phyloP scores from a whole-genome alignment of 306 rosid genomes.

The Gastrolobium bilobum region DNA sequence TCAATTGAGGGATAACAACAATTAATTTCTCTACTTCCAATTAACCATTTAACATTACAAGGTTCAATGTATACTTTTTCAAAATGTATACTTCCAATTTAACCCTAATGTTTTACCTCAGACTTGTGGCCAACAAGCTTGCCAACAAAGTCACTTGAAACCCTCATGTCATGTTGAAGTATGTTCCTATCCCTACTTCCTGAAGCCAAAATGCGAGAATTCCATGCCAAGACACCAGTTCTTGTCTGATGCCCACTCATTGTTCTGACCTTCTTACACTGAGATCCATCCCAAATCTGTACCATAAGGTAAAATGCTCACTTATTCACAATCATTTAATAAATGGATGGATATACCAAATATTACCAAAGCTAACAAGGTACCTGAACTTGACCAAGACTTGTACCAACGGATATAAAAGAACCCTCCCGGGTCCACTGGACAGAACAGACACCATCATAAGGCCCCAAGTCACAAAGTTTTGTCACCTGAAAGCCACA shows the following conservation, averaged over 20 bases:
- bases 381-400: conserved; percentile 98
- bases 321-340: conserved; percentile 36
- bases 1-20: conserved; percentile 29
- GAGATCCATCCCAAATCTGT: conserved; percentile 95
- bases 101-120: conserved; percentile 63
- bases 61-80: conserved; percentile 11
- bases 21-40: conserved; percentile 10
- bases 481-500: conserved; percentile 79
- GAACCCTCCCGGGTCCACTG: conserved; percentile 99
- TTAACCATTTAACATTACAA: background rate
- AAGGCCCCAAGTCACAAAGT: conserved; percentile 94
- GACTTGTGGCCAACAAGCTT: conserved; percentile 97
- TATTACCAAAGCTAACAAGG: conserved; percentile 14
- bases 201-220: conserved; percentile 88
- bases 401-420: conserved; percentile 89
- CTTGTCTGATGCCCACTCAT: conserved; percentile 99
- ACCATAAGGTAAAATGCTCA: background rate
- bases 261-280: conserved; percentile 91
- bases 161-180: conserved; percentile 96
- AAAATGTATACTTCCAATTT: background rate
- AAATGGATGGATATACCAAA: background rate
- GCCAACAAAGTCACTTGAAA: conserved; percentile 73
- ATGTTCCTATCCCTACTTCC: conserved; percentile 97
- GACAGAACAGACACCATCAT: conserved; percentile 95
- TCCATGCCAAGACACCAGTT: conserved; percentile 98